Evolutionary conservation across 495 filamentous ascomycete genomes (phyloP).

Genomic region (Chaetomium fimeti): DNA sequence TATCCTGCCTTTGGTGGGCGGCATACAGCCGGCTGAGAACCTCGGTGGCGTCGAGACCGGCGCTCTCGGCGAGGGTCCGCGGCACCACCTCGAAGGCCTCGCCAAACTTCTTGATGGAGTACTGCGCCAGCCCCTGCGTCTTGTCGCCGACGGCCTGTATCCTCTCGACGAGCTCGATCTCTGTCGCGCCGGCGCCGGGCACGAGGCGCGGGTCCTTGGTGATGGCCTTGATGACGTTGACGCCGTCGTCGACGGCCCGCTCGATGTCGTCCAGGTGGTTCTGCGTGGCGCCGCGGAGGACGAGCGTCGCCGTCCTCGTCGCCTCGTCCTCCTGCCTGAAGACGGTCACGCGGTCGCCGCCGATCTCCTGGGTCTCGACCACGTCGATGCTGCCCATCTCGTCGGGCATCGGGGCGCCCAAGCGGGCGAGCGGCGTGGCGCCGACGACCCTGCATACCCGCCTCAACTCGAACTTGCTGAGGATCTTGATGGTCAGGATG

Average conservation of each 20-base stretch:
- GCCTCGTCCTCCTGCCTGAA: conserved; percentile 94
- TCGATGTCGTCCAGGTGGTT: conserved; percentile 98
- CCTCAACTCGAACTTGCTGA: conserved; percentile 96
- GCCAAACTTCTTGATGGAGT: conserved; percentile 94
- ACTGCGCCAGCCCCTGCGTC: conserved; percentile 88
- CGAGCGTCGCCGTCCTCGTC: conserved; percentile 90
- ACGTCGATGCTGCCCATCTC: conserved; percentile 96
- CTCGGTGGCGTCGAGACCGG: conserved; percentile 93
- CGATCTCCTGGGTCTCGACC: conserved; percentile 97
- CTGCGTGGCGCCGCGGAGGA: conserved; percentile 93
- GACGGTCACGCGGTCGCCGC: conserved; percentile 96
- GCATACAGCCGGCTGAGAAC: conserved; percentile 88
- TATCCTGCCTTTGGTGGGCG: conserved; percentile 81
- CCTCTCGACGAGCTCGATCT: conserved; percentile 91
- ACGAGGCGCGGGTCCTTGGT: conserved; percentile 89
- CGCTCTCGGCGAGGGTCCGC: conserved; percentile 87
- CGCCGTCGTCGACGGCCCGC: conserved; percentile 95
- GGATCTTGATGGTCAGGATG: conserved; percentile 93
- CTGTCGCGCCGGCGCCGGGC: conserved; percentile 91
- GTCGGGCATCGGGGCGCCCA: conserved; percentile 98
- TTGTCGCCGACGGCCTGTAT: conserved; percentile 84
- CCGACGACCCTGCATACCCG: conserved; percentile 94
- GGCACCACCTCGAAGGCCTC: conserved; percentile 98
- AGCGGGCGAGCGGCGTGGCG: conserved; percentile 88
- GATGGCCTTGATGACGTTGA: conserved; percentile 98